These are phyloP conservation scores for Inga laurina DNA, from an alignment of 306 rosid genomes.

Conservation along the genomic window DNA sequence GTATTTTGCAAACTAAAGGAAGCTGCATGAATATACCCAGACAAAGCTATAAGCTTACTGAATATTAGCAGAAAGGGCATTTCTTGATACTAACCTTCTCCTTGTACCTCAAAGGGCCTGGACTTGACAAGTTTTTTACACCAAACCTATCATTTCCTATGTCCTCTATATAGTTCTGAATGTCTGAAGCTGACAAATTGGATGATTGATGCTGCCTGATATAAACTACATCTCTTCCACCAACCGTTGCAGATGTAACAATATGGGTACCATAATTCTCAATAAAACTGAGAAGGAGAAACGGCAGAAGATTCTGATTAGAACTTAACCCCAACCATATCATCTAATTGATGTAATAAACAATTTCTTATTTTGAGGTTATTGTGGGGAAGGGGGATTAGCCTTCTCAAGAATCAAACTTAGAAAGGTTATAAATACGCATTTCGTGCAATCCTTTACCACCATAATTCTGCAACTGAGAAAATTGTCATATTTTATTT, in stretches of 20 bases:
- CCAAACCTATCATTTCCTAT: slow-evolving; percentile 86
- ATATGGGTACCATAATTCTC: slow-evolving; percentile 96
- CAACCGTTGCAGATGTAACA: slow-evolving; percentile 90
- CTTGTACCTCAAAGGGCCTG: slow-evolving; percentile 85
- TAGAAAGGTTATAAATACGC: slow-evolving; percentile 7
- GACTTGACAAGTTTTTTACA: slow-evolving; percentile 46
- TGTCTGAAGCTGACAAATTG: slow-evolving; percentile 67
- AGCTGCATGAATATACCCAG: not conserved
- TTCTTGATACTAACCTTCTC: slow-evolving; percentile 74
- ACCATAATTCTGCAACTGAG: slow-evolving; percentile 17
- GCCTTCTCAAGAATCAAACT: slow-evolving; percentile 19
- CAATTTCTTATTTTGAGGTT: slow-evolving; percentile 20
- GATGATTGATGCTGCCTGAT: slow-evolving; percentile 95
- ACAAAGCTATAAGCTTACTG: not conserved
- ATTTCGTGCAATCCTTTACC: not conserved
- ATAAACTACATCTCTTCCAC: slow-evolving; percentile 93
- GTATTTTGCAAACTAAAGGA: slow-evolving; percentile 29
- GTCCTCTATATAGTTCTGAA: slow-evolving; percentile 79
- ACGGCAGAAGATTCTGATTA: slow-evolving; percentile 20
- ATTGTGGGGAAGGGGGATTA: slow-evolving; percentile 8
- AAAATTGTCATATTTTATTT: not conserved
- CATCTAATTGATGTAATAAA: slow-evolving; percentile 14
- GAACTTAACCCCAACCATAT: slow-evolving; percentile 26
- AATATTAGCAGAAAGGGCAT: not conserved
- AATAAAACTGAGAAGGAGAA: slow-evolving; percentile 80